Percentiles rank a stretch among this genome's conserved stretches.
Evolutionary conservation across 768 basidiomycete species (phyloP).

Genomic region (Boletus patriciae): DNA sequence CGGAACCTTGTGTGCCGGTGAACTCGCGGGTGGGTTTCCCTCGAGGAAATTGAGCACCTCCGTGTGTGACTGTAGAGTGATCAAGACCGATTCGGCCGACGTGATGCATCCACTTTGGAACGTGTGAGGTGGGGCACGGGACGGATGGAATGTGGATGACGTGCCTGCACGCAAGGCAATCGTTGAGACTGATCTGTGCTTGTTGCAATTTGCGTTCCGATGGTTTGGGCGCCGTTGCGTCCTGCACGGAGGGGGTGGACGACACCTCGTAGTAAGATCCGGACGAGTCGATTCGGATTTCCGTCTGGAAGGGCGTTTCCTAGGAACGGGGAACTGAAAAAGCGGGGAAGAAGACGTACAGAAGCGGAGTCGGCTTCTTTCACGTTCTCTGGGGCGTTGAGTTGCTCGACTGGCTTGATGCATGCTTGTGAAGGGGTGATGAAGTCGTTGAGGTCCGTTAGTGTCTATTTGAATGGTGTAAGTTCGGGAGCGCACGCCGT

Average conservation of each 20-base stretch:
- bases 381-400: conserved; percentile 41
- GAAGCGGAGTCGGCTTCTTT: conserved; percentile 44
- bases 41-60: conserved; percentile 84
- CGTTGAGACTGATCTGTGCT: conserved; percentile 94
- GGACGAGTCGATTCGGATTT: conserved; percentile 83
- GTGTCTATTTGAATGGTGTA: conserved; percentile 50
- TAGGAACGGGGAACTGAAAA: neutral
- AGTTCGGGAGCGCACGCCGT: conserved; percentile 1
- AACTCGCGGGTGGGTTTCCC: conserved; percentile 46
- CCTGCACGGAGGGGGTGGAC: conserved; percentile 25
- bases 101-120: conserved; percentile 89
- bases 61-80: conserved; percentile 91
- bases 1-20: conserved; percentile 51
- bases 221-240: conserved; percentile 23
- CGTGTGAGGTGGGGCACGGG: conserved; percentile 10
- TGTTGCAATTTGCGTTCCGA: conserved; percentile 71
- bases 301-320: conserved; percentile 56
- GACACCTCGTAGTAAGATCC: conserved; percentile 89
- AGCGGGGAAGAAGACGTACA: conserved; percentile 31
- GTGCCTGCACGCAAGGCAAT: conserved; percentile 97
- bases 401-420: conserved; percentile 86
- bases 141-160: conserved; percentile 25
- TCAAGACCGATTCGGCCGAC: conserved; percentile 95
- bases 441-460: conserved; percentile 96
- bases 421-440: conserved; percentile 95